Base-by-base conservation (phyloP, 345 rosid species). In the Camelina laxa region DNA sequence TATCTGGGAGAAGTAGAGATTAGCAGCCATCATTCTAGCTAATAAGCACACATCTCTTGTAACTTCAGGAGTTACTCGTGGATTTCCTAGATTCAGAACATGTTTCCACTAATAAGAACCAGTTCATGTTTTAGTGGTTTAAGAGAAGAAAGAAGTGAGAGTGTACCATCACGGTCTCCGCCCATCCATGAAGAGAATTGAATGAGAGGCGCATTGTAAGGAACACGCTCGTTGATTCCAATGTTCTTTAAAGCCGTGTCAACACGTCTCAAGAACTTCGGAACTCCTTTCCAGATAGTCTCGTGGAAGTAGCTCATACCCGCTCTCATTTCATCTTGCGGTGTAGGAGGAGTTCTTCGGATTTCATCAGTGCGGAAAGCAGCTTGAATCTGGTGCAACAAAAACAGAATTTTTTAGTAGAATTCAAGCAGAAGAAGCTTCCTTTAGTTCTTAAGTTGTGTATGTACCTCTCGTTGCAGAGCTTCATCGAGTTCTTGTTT, bases 121-220 rank as follows among this genome's bases (percentile, higher is more conserved):
- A 39, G 11, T 27, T 76, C 65, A 33, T 31, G 58, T 19, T 20
- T 58, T 3, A 22, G 42, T n/a, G 41, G 21, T 58, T 57, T 5
- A 50, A 5, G 20, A 17, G 15, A 16, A 47, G 51, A 47, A 39
- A 60, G 53, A 68, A 67, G 63, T 69, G 5, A 75, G 57, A 56
- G 17, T 4, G 30, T 66, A 95, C 97, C 99, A 80, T 95, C 97
- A 80, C 98, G 99, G 67, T 95, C 98, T 11, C 99, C 99, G 7
- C 99, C 99, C 99, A 95, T 95, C 99, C 99, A 95, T 41, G 99
- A 95, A 51, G 98, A 92, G 82, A 95, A 95, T 21, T 95, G 97
- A 70, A 95, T 95, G 24, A 95, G 92, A 64, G 99, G 99, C 2
- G 98, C 99, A 64, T 95, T 95, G 79, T 95, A 95, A 44, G 99